Conservation (phyloP, 192 early-diverging fungal genomes). For the Dissophora ornata region DNA sequence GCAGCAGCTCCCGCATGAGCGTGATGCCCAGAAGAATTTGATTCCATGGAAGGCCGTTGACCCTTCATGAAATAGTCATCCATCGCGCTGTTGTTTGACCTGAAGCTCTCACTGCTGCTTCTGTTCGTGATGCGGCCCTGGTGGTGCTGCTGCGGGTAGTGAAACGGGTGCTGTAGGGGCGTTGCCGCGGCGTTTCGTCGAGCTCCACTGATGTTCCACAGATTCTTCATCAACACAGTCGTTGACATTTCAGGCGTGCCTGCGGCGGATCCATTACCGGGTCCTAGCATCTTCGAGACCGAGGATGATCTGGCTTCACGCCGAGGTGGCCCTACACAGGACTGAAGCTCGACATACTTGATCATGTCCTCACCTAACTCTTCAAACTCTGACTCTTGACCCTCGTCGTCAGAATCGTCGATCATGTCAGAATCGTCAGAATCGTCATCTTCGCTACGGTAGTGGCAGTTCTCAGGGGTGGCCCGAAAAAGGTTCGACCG, state of each 20-base stretch:
- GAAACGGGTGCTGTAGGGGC: conserved; percentile 9
- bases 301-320: conserved; percentile 31
- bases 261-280: not conserved
- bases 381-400: conserved; percentile 47
- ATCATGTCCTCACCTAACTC: conserved; percentile 54
- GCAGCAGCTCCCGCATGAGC: no score
- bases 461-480: not conserved
- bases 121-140: conserved; percentile 14
- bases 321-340: conserved; percentile 20
- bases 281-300: conserved; percentile 11
- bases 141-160: conserved; percentile 3
- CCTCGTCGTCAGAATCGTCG: conserved; percentile 33
- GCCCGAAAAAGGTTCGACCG: conserved; percentile 13
- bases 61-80: conserved; percentile 39
- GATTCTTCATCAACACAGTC: conserved; percentile 33
- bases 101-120: conserved; percentile 13
- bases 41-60: no score
- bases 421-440: conserved; percentile 1
- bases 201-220: conserved; percentile 17
- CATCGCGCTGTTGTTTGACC: conserved; percentile 3
- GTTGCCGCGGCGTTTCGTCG: conserved; percentile 13
- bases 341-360: conserved; percentile 46
- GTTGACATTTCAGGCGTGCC: conserved; percentile 33
- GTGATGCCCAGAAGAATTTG: no score
- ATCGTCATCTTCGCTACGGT: not conserved